A percentile compares a stretch with the other conserved stretches of the same genome.
Conservation (phyloP, 805 yeast species). For the Kockiozyma suomiensis region DNA sequence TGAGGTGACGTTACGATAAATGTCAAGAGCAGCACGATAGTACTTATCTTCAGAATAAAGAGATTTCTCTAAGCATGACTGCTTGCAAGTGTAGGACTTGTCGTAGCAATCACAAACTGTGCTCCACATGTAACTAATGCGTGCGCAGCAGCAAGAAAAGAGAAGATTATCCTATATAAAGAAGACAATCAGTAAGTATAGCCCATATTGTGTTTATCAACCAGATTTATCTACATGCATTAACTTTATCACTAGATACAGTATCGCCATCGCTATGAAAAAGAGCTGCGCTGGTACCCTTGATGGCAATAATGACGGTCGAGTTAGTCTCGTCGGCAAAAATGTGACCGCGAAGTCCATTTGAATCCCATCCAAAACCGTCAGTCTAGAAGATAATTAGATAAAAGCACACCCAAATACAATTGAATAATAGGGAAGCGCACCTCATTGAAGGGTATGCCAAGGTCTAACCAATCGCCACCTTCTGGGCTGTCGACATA, state of each 20-base stretch:
- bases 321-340: constrained; percentile 64
- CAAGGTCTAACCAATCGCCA: constrained; percentile 87
- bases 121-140: constrained; percentile 89
- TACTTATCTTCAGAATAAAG: constrained; percentile 76
- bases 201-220: neutral
- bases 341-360: constrained; percentile 88
- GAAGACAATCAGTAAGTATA: neutral
- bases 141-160: constrained; percentile 95
- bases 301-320: constrained; percentile 74
- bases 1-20: constrained; percentile 70
- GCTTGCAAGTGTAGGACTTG: constrained; percentile 82
- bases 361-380: constrained; percentile 84
- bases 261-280: constrained; percentile 62
- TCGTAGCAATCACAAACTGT: constrained; percentile 95
- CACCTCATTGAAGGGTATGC: constrained; percentile 33
- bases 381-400: constrained; percentile 38
- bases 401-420: neutral
- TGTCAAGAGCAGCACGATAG: constrained; percentile 76
- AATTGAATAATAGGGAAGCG: neutral
- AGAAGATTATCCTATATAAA: constrained; percentile 73
- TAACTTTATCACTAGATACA: constrained; percentile 74
- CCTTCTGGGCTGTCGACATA: constrained; percentile 76
- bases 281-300: constrained; percentile 85
- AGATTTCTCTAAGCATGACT: constrained; percentile 80
- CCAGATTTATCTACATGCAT: constrained; percentile 40